Conservation (phyloP, 2,329 filamentous ascomycete species). For the Diaporthe sp. region DNA sequence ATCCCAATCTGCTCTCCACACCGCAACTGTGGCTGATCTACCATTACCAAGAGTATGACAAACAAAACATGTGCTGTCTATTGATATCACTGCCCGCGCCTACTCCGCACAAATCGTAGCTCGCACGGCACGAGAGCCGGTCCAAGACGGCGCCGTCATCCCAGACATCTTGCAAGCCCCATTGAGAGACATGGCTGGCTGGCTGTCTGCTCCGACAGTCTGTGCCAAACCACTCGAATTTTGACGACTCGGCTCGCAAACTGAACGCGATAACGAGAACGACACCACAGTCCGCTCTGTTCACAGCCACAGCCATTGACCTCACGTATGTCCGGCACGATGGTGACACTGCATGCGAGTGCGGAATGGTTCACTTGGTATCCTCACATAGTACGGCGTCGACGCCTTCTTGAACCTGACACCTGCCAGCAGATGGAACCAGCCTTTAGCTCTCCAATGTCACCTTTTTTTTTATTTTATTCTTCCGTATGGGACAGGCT, state of each 20-base stretch:
- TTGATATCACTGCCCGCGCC: conserved; percentile 3
- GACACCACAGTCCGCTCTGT: background rate
- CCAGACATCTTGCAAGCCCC: conserved; percentile 5
- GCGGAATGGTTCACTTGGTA: background rate
- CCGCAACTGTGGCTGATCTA: conserved; percentile 25
- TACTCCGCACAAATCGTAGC: conserved; percentile 9
- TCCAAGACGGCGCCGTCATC: background rate
- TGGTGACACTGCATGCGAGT: background rate
- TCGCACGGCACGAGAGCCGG: background rate
- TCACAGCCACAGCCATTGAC: background rate
- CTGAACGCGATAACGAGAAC: conserved; percentile 11
- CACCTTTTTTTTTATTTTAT: no score
- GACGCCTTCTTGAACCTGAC: background rate
- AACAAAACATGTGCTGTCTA: background rate
- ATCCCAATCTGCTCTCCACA: conserved; percentile 11
- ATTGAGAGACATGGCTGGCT: conserved; percentile 14
- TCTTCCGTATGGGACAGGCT: no score
- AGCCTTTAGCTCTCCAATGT: background rate
- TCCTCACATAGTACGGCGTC: no score
- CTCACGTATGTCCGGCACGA: background rate
- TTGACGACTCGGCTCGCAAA: background rate
- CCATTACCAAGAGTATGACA: conserved; percentile 14
- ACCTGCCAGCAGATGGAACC: background rate
- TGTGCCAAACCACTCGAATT: background rate
- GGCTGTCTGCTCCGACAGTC: conserved; percentile 4